Base-by-base conservation (phyloP, 163 green algal genomes). In the Coccomyxa subellipsoidea region DNA sequence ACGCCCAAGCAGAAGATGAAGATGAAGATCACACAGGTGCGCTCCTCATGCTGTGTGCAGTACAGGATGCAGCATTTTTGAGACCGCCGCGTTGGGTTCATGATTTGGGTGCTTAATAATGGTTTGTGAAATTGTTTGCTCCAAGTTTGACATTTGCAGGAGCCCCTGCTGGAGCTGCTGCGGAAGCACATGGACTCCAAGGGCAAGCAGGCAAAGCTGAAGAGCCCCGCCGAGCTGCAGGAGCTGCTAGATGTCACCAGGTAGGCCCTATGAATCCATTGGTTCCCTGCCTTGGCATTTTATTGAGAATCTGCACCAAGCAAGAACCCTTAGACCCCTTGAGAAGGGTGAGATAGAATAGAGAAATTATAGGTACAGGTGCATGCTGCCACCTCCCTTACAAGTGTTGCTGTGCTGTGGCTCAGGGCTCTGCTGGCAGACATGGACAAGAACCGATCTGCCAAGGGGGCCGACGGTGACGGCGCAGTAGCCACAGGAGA, bases 1-100 rank as follows among this genome's bases (percentile, higher is more conserved):
- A 99, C 96, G 3, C 96, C 96, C 32, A 99, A 99, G 87, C 95
- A 99, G 87, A 99, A 99, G 90, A 95, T 99, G 88, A 99, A 99
- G 90, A 90, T 99, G 84, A 88, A 87, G 34, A 83, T 93, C 31
- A 91, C 84, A 0, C 88, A 93, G 82, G 81, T 82, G n/a, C 8
- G 25, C 47, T 1, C 21, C 32, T 7, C 12, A 34, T 10, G 1
- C 27, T 73, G 32, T 36, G n/a, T 38, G 21, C 1, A 34, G 66
- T n/a, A 59, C 47, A 6, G 21, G 3, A 27, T 59, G 47, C 15
- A 59, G n/a, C n/a, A n/a, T n/a, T n/a, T n/a, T n/a, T n/a, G n/a
- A n/a, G n/a, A n/a, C n/a, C n/a, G n/a, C n/a, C n/a, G n/a, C n/a
- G n/a, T n/a, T n/a, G n/a, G n/a, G n/a, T n/a, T n/a, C n/a, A n/a